phyloP scores from a whole-genome alignment of 768 basidiomycete genomes.

The Pisolithus tinctorius region DNA sequence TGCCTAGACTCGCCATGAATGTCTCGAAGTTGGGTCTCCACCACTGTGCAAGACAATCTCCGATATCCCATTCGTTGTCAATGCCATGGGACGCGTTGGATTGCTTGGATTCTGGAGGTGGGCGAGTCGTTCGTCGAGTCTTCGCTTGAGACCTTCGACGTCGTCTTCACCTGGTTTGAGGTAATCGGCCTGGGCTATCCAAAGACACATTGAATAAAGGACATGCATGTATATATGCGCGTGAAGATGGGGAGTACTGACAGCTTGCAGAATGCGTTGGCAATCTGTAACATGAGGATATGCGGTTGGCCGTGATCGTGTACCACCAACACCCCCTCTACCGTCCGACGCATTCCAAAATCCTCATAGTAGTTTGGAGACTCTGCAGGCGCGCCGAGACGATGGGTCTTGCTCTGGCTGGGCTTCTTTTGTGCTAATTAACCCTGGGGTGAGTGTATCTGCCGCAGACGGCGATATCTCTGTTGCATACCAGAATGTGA shows the following conservation, averaged over 20 bases:
- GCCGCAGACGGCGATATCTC: not conserved
- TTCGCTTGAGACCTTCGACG: conserved; percentile 79
- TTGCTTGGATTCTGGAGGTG: conserved; percentile 64
- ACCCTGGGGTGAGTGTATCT: conserved; percentile 5
- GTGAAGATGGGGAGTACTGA: conserved; percentile 33
- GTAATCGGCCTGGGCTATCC: conserved; percentile 91
- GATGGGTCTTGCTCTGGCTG: conserved; percentile 98
- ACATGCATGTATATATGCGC: not conserved
- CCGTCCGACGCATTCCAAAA: conserved; percentile 93
- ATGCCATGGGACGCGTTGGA: conserved; percentile 72
- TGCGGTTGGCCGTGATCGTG: conserved; percentile 98
- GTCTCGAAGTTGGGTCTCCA: conserved; percentile 98
- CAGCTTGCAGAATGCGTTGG: conserved; percentile 99
- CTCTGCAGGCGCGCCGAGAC: conserved; percentile 92
- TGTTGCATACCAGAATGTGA: not conserved
- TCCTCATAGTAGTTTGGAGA: conserved; percentile 94
- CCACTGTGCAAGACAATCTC: conserved; percentile 94
- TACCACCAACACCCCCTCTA: conserved; percentile 72
- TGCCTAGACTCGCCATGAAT: conserved; percentile 72
- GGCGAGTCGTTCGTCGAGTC: conserved; percentile 88
- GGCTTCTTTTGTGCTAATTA: conserved; percentile 85
- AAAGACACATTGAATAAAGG: not conserved
- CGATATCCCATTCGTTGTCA: conserved; percentile 95
- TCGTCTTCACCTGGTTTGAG: conserved; percentile 96
- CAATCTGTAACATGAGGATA: conserved; percentile 96